Base-by-base conservation (phyloP, 176 grass and related monocot species). In the Olyra latifolia region DNA sequence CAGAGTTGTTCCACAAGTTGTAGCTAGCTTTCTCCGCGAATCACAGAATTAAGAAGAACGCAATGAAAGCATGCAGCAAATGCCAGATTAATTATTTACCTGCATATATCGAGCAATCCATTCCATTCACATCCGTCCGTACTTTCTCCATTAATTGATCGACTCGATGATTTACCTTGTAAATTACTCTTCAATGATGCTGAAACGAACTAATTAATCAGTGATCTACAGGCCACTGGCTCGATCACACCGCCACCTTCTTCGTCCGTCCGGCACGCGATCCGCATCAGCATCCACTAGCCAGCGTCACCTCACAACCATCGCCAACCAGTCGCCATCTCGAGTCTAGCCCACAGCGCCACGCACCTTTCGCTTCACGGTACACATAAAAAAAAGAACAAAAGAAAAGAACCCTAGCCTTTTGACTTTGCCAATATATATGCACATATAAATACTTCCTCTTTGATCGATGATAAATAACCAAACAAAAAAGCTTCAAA, bases 221-320 rank as follows among this genome's bases (percentile, higher is more conserved):
- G 20, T 5, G 6, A 76, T 43, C 65, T 48, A 56, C 1, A 35
- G 1, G 42, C 52, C 82, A 84, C 63, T 27, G 47, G 48, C 60
- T n/a, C 41, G 56, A 74, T 57, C 46, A 20, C 35, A 72, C 29
- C 49, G 12, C 66, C 77, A 49, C 40, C 87, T n/a, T 71, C 43
- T 46, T 75, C 76, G 24, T 55, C 24, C 3, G 55, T 42, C 30
- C 35, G 24, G 82, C 62, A 41, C 69, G 66, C 71, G 24, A 70
- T 20, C 71, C n/a, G 32, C 87, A 80, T 85, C 88, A 86, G 2
- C 30, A 25, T 62, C 81, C 81, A 68, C 59, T 80, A 69, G 53
- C 65, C 42, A 32, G 11, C 80, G 30, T 53, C 60, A 23, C 60
- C 49, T 79, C 67, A 23, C 74, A 17, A 69, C 76, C 43, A 70